A percentile compares a stretch with the other conserved stretches of the same genome.
These are phyloP conservation scores for Talinum fruticosum DNA, from an alignment of 148 eudicot genomes.

Conservation along the genomic window DNA sequence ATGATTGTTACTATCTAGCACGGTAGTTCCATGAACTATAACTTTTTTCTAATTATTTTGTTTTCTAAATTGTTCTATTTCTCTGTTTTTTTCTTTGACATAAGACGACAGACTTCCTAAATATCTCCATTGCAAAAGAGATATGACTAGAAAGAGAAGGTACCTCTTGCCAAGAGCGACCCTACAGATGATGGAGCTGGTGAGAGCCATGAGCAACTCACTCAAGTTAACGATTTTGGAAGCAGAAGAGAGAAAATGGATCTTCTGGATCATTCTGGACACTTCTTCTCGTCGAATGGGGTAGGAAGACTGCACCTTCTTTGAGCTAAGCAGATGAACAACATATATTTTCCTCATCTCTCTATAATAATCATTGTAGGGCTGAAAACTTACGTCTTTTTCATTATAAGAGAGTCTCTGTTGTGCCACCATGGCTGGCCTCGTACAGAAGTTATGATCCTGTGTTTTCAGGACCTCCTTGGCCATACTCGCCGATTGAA, in stretches of 20 bases:
- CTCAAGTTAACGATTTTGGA: constrained; percentile 20
- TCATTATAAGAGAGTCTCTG: constrained; percentile 29
- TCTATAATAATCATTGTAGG: constrained; percentile 19
- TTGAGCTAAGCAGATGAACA: constrained; percentile 28
- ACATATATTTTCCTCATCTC: constrained; percentile 23
- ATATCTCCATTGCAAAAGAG: too few species aligned
- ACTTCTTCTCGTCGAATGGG: constrained; percentile 22
- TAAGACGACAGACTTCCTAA: too few species aligned
- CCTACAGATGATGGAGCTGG: constrained; percentile 12
- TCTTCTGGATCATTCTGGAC: constrained; percentile 16
- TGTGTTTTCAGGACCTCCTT: constrained; percentile 26
- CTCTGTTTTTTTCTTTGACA: too few species aligned
- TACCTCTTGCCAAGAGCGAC: constrained; percentile 38
- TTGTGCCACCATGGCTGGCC: constrained; percentile 8
- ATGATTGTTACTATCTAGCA: too few species aligned
- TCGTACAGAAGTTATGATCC: constrained; percentile 22
- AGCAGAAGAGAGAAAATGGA: constrained; percentile 13
- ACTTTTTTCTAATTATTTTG: too few species aligned
- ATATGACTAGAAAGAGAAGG: not conserved
- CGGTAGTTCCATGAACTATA: too few species aligned
- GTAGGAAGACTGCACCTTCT: constrained; percentile 24
- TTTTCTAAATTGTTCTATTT: too few species aligned
- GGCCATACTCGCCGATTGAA: constrained; percentile 26
- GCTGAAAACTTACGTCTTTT: constrained; percentile 23
- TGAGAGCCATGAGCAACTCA: constrained; percentile 21